These are phyloP conservation scores for Chionographis japonica DNA, from an alignment of 106 monocot genomes.

Conservation along the genomic window DNA sequence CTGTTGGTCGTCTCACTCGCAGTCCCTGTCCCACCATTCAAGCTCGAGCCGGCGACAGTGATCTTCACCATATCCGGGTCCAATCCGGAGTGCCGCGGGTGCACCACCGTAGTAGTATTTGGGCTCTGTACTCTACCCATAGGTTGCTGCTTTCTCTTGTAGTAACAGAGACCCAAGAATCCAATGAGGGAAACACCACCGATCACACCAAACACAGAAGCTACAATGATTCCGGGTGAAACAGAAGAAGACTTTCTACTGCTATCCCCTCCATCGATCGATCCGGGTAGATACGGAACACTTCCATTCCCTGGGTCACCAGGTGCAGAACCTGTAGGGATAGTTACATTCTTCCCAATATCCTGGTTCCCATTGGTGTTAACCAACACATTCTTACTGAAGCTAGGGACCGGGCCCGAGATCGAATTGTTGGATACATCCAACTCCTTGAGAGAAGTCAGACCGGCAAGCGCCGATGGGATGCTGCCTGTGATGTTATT, in stretches of 20 bases:
- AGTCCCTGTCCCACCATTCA: slow-evolving; percentile 20
- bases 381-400: slow-evolving; percentile 22
- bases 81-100: slow-evolving; percentile 51
- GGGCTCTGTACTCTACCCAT: slow-evolving; percentile 44
- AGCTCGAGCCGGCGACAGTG: slow-evolving; percentile 26
- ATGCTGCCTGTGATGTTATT: slow-evolving; percentile 58
- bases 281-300: background rate
- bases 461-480: slow-evolving; percentile 24
- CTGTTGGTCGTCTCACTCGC: slow-evolving; percentile 16
- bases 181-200: slow-evolving; percentile 15
- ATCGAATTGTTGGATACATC: slow-evolving; percentile 58
- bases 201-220: slow-evolving; percentile 26
- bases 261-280: background rate
- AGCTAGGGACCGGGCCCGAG: slow-evolving; percentile 38
- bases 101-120: slow-evolving; percentile 30
- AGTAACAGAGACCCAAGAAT: slow-evolving; percentile 18
- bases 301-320: background rate
- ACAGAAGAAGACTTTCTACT: slow-evolving; percentile 8
- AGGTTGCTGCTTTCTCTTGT: slow-evolving; percentile 35
- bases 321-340: background rate
- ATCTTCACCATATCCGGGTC: slow-evolving; percentile 36
- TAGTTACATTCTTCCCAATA: slow-evolving; percentile 24
- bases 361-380: slow-evolving; percentile 33
- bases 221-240: slow-evolving; percentile 29
- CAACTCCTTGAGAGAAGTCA: slow-evolving; percentile 27